Base-by-base conservation (phyloP, 73 alveolate species). In the Paramecium tetraurelia region DNA sequence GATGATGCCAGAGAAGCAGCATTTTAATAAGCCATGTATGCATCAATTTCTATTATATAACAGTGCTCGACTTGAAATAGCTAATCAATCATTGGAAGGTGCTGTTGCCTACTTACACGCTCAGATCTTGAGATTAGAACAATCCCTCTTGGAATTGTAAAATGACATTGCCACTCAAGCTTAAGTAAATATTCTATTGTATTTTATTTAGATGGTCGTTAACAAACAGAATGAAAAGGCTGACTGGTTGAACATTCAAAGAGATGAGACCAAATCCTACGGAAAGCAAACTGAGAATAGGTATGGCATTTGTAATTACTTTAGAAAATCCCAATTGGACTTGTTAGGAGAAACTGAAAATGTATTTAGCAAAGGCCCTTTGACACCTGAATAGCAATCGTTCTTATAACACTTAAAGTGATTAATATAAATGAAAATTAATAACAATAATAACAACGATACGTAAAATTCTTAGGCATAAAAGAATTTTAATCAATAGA, bases 1-100 rank as follows among this genome's bases (percentile, higher is more conserved):
- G 90, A 80, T 7, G 90, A 80, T 80, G 90, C 90, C 22, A 80
- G 75, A 48, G 90, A 80, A 46, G 72, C 50, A 24, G 90, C 90
- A 80, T 80, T 24, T 48, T 20, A 80, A 46, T 31, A 40, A 44
- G 90, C 90, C 1, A 80, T 29, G 86, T 72, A 72, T 35, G 16
- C 16, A 12, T 21, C 27, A 0, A 22, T 6, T 11, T 11, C 1
- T 21, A 18, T 27, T 21, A 27, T 71, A 33, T 27, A 4, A 33
- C 27, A 71, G 75, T 16, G 72, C 90, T 44, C 46, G 90, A 40
- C 21, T 80, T 2, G 90, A 80, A 44, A 22, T 24, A 18, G 90
- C 90, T 7, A 80, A 80, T 48, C 27, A 41, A 41, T 12, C n/a
- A 41, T 80, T 80, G 27, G 90, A 41, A 44, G 90, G 57, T 16